Evolutionary conservation across 2,329 filamentous ascomycete species (phyloP), one percentile per base, ranked within the genome.

Genomic region (Botrytis fragariae): DNA sequence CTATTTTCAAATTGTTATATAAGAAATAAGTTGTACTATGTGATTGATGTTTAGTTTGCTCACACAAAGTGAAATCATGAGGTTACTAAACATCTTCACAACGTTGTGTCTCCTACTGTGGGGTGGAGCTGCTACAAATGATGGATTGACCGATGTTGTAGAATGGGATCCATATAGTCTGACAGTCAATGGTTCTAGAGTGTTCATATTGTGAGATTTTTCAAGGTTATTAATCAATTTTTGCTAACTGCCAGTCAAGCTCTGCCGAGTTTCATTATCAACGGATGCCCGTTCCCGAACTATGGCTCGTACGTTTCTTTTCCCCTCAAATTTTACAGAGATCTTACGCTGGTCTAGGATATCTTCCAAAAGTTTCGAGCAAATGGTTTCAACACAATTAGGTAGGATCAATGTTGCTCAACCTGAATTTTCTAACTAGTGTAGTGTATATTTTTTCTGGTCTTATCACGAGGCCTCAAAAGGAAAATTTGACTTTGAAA

Each of bases 311-410:
- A 73, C 65, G 78, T 78, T 35, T 6, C 29, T 22, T 18, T 4
- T 42, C 35, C 69, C 45, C 45, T 39, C 29, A 48, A 72, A 57
- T 32, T 42, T 42, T 16, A 63, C 42, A 48, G 60, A 25, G 25
- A 32, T 45, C 61, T 75, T 74, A 18, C 84, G 81, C 81, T 20
- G 2, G 16, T 20, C 60, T 69, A 85, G 54, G 86, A 88, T 75
- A 84, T 88, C 48, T 86, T 88, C 73, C 85, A 88, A 70, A 88
- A 87, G 74, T 83, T 87, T 74, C 83, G 84, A 74, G 85, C 86
- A 14, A 86, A 84, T 76, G 86, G 86, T 0, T 86, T 87, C 78
- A 88, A 87, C 78, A 81, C 86, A 25, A 81, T 87, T 37, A 81
- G 81, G 83, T 84, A 79, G 71, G 76, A 74, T 12, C 7, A 20